Base-by-base conservation (phyloP, 768 basidiomycete genomes). In the Pisolithus microcarpus region DNA sequence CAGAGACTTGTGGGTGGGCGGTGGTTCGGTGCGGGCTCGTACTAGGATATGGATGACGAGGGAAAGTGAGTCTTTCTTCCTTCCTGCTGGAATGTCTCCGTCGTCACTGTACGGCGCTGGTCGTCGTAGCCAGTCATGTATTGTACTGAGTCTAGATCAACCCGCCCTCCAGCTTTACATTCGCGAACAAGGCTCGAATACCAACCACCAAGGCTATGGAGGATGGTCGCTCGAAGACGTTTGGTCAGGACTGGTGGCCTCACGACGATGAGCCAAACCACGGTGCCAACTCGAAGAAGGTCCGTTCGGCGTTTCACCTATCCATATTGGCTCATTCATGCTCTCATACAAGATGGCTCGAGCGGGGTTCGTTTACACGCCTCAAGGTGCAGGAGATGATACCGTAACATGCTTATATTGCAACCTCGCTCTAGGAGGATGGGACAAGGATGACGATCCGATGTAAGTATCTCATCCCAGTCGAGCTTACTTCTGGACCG, bases 371-470 rank as follows among this genome's bases (percentile, higher is more conserved):
- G 77, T 90, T 0, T 90, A 77, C 63, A 84, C 82, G 0, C 88
- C 91, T 2, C 78, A 82, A 51, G 67, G 72, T 11, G 59, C 72
- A 2, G 83, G 77, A 4, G 85, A 90, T 57, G 94, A 98, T 65
- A 80, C 83, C 1, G 91, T 82, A 0, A 83, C 83, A 0, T 98
- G 94, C 67, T 72, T 92, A 5, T 92, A 92, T 61, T 98, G 94
- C 63, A 74, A 82, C 40, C 72, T 85, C 31, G 76, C 82, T 2
- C 78, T 95, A 3, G 82, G 83, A 49, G 91, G 88, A 1, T 98
- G 94, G 94, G 89, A 92, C 39, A 71, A 75, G 26, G 80, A 79
- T 13, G 94, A 98, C 64, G 84, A 94, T 66, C 94, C 94, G 13
- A 63, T 84, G 94, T 96, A 67, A 52, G 87, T 15, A 18, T 30